A percentile compares a stretch with the other conserved stretches of the same genome.
These are phyloP conservation scores for Sechiopsis laciniata DNA, from an alignment of 306 rosid species.

Conservation along the genomic window DNA sequence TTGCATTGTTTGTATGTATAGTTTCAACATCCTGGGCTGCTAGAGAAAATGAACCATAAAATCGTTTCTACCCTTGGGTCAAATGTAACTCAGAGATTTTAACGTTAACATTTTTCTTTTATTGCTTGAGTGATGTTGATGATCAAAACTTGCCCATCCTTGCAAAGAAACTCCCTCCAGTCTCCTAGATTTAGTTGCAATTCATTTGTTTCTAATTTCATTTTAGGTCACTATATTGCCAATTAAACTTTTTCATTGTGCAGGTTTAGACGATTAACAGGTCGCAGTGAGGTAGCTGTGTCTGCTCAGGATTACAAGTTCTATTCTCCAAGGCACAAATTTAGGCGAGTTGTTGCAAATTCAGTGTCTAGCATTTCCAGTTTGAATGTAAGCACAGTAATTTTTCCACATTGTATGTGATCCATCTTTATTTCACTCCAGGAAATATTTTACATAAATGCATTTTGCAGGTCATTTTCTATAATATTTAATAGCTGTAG, in stretches of 20 bases:
- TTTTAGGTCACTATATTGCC: neutral
- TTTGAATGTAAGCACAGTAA: constrained; percentile 54
- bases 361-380: constrained; percentile 54
- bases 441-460: constrained; percentile 13
- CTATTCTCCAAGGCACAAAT: constrained; percentile 94
- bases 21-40: constrained; percentile 4
- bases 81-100: neutral
- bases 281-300: constrained; percentile 78
- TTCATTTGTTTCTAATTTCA: neutral
- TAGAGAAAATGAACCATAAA: neutral
- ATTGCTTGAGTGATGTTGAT: neutral
- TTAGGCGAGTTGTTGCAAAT: constrained; percentile 60
- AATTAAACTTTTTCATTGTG: constrained; percentile 26
- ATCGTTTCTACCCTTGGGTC: neutral
- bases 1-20: neutral
- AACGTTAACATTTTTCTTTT: neutral
- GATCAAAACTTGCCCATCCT: neutral
- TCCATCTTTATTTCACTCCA: constrained; percentile 18
- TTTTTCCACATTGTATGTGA: constrained; percentile 20
- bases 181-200: neutral
- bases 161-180: neutral
- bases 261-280: constrained; percentile 90
- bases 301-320: constrained; percentile 65
- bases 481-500: neutral
- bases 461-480: constrained; percentile 4